Conservation (phyloP, 1,139 yeast species). For the Saccharomyces hybrid region DNA sequence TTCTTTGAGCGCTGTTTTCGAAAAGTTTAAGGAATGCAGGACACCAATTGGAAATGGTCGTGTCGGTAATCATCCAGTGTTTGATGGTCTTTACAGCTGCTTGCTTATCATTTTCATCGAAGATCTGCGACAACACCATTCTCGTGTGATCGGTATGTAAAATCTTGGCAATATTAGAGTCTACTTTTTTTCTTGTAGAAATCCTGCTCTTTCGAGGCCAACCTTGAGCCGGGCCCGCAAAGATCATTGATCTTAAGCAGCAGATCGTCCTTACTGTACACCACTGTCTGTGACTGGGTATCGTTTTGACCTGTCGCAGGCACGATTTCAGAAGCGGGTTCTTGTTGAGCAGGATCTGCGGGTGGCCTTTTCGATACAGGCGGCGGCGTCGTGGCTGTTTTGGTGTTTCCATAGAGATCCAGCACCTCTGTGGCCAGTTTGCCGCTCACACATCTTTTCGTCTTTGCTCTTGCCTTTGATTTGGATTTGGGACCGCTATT, state of each 20-base stretch:
- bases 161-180: constrained; percentile 15
- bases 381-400: constrained; percentile 4
- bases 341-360: not conserved
- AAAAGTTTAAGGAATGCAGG: constrained; percentile 30
- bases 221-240: constrained; percentile 12
- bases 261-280: constrained; percentile 16
- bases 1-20: constrained; percentile 8
- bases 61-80: constrained; percentile 30
- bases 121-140: constrained; percentile 18
- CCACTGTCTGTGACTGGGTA: not conserved
- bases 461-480: constrained; percentile 7
- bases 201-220: constrained; percentile 21
- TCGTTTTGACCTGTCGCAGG: not conserved
- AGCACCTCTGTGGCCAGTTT: not conserved
- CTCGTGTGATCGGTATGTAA: constrained; percentile 19
- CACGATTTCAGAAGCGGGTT: not conserved
- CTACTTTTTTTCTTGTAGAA: constrained; percentile 27
- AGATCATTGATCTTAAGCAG: constrained; percentile 14
- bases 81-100: constrained; percentile 15
- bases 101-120: constrained; percentile 13
- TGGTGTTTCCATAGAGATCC: constrained; percentile 2
- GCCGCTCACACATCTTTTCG: not conserved
- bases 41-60: constrained; percentile 29
- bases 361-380: not conserved
- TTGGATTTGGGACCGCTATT: constrained; percentile 3